phyloP scores from a whole-genome alignment of 2,329 filamentous ascomycete genomes.

The Fusarium sp. region DNA sequence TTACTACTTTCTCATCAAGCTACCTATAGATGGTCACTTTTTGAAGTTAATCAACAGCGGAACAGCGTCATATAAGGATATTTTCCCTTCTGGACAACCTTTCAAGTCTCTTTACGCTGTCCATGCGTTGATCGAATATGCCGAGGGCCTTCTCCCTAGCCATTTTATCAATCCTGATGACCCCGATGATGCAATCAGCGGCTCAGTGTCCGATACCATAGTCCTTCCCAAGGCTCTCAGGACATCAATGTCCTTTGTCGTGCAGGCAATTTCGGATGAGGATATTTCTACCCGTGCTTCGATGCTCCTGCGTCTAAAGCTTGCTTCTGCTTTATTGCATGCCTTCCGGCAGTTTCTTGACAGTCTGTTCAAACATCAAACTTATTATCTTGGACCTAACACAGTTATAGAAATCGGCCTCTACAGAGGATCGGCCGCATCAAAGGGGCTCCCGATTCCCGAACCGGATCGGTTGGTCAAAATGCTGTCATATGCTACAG shows the following conservation, averaged over 20 bases:
- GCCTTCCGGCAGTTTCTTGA: constrained; percentile 47
- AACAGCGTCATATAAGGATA: constrained; percentile 64
- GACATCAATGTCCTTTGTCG: constrained; percentile 66
- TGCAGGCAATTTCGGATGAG: constrained; percentile 70
- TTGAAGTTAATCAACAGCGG: constrained; percentile 69
- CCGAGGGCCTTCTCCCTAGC: constrained; percentile 59
- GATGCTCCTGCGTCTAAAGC: constrained; percentile 42
- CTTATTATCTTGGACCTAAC: constrained; percentile 12
- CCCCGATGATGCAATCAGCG: background rate
- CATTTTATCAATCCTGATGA: constrained; percentile 15
- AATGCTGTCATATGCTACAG: constrained; percentile 46
- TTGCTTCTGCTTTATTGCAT: constrained; percentile 48
- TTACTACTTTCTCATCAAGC: constrained; percentile 75
- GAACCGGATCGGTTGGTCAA: constrained; percentile 42
- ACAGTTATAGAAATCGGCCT: constrained; percentile 27
- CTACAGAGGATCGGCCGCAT: constrained; percentile 14
- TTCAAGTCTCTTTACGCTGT: constrained; percentile 81
- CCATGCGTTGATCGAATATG: constrained; percentile 73
- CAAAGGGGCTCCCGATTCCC: constrained; percentile 27
- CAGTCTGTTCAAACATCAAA: constrained; percentile 34
- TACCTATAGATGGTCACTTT: constrained; percentile 76
- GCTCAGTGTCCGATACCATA: constrained; percentile 38
- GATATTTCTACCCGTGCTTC: constrained; percentile 60
- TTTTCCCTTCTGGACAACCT: constrained; percentile 77
- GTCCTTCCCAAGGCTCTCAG: constrained; percentile 53